Base-by-base conservation (phyloP, 176 grass and related monocot species). In the Phragmites australis region DNA sequence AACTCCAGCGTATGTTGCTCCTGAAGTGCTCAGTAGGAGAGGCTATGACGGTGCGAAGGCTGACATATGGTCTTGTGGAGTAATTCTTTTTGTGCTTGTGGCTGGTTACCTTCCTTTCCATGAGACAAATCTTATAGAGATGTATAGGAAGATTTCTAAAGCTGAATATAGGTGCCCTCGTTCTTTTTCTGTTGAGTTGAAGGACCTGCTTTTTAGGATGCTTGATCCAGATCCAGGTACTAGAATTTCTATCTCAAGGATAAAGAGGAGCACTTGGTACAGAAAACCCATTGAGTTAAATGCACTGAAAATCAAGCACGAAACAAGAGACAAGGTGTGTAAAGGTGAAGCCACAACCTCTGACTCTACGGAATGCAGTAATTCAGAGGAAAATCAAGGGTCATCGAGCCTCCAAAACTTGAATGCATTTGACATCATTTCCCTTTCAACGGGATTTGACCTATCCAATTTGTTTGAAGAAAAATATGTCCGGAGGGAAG, bases 341-440 rank as follows among this genome's bases (percentile, higher is more conserved):
- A 83, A 56, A 39, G 54, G 31, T 45, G 81, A 84, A 59, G 70
- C 70, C 49, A 63, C 85, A 15, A 42, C 79, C 40, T 82, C 83
- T 47, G 43, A 77, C 69, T 78, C 57, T 6, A 11, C 53, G 68
- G 81, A 72, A 67, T n/a, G 41, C 56, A 85, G 56, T 60, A 81
- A 22, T 73, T 12, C 45, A 16, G 81, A 72, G 57, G 30, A 9
- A 17, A 85, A 72, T 62, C 70, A 50, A 77, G 55, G 6, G 26
- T 55, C 80, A 6, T 77, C 59, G 46, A 88, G 53, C 68, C 74
- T 85, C 47, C 80, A 50, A 16, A 90, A 65, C 73, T 32, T 93
- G 62, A 93, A 93, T 39, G 91, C 91, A 18, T 93, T 93, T 46
- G 88, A 90, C 68, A 88, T 93, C 31, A 93, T 93, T 62, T 87